These are phyloP conservation scores for Ophidiomyces ophidiicola DNA, from an alignment of 2,329 filamentous ascomycete species.

Conservation along the genomic window DNA sequence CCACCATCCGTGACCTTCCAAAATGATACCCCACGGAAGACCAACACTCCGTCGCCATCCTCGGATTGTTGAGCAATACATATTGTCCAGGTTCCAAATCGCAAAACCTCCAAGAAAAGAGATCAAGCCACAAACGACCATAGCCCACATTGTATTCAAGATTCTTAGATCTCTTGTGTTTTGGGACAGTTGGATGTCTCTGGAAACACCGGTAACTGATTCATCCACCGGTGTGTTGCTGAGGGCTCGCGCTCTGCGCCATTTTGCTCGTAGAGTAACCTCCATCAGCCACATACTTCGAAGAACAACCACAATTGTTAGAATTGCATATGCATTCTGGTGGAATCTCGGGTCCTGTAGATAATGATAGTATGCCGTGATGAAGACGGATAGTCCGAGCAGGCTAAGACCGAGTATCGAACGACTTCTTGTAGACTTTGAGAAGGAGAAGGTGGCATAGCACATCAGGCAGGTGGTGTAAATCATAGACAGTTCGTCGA, in stretches of 20 bases:
- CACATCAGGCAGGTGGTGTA: conserved; percentile 59
- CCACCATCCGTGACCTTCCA: conserved; percentile 66
- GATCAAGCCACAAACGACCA: conserved; percentile 56
- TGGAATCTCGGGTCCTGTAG: conserved; percentile 74
- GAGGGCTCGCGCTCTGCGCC: conserved; percentile 34
- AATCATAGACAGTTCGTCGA: conserved; percentile 60
- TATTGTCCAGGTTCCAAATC: conserved; percentile 69
- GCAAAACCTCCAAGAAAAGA: conserved; percentile 64
- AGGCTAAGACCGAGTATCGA: conserved; percentile 46
- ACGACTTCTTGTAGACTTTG: conserved; percentile 41
- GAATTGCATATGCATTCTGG: conserved; percentile 61
- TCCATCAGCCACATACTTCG: conserved; percentile 71
- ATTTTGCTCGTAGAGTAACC: conserved; percentile 47
- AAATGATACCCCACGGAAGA: conserved; percentile 65
- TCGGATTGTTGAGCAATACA: conserved; percentile 56
- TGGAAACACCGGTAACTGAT: conserved; percentile 24
- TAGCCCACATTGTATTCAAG: conserved; percentile 59
- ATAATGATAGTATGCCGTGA: conserved; percentile 70
- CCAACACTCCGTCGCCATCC: conserved; percentile 55
- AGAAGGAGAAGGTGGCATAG: conserved; percentile 65
- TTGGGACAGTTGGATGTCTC: conserved; percentile 36
- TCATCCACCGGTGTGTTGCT: conserved; percentile 20
- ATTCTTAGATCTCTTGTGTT: conserved; percentile 46
- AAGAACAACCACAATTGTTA: conserved; percentile 58
- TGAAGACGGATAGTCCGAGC: conserved; percentile 47